phyloP scores from a whole-genome alignment of 345 rosid genomes.

The Eucalyptus leucophloia region DNA sequence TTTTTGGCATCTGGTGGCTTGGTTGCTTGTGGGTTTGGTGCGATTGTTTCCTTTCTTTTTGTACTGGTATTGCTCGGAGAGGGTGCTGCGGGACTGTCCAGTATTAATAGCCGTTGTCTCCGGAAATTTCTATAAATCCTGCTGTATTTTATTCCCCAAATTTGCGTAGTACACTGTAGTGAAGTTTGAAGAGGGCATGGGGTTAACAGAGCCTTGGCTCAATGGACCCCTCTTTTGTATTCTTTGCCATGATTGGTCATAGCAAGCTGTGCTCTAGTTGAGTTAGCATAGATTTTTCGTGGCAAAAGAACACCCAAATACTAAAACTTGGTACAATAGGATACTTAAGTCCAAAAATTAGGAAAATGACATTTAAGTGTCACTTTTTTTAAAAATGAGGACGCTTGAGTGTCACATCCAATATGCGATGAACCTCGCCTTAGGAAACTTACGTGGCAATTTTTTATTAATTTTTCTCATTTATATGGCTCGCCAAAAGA shows the following conservation, averaged over 20 bases:
- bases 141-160: background rate
- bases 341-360: too few relatives aligned
- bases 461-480: too few relatives aligned
- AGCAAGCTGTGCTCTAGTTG: background rate
- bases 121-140: constrained; percentile 1
- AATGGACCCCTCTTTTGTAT: background rate
- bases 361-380: fast-evolving
- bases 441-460: fast-evolving
- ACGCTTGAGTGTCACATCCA: too few relatives aligned
- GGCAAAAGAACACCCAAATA: too few relatives aligned
- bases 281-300: background rate
- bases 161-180: background rate
- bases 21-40: background rate
- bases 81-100: constrained; percentile 38
- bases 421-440: fast-evolving
- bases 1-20: background rate
- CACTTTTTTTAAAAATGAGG: too few relatives aligned
- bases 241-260: background rate
- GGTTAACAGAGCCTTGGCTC: background rate
- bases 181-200: background rate
- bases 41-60: background rate
- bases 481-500: too few relatives aligned
- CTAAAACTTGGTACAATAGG: too few relatives aligned
- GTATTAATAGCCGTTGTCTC: constrained; percentile 72
- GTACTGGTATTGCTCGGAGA: background rate